A percentile compares a stretch with the other conserved stretches of the same genome.
phyloP scores from a whole-genome alignment of 371 early-diverging fungal species.

The Capniomyces stellatus region DNA sequence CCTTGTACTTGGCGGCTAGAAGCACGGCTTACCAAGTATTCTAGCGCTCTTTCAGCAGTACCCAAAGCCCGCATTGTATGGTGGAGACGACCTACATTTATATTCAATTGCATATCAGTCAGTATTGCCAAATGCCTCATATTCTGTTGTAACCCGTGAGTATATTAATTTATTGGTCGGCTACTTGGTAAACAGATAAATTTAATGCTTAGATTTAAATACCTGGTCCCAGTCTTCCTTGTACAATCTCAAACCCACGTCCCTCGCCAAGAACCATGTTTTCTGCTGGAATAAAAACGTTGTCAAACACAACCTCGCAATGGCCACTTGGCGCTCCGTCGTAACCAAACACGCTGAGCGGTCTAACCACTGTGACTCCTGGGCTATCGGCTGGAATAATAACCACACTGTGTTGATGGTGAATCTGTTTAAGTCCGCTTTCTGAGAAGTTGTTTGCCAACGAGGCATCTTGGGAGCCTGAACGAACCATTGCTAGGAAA shows the following conservation, averaged over 20 bases:
- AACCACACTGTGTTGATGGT: conserved; percentile 76
- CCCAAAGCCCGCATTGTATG: conserved; percentile 84
- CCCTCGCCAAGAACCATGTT: conserved; percentile 87
- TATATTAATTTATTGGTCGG: background rate
- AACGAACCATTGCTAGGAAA: conserved; percentile 47
- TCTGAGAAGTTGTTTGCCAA: conserved; percentile 50
- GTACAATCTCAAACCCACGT: conserved; percentile 90
- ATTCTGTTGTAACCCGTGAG: no score
- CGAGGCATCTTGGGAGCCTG: background rate
- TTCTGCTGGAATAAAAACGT: conserved; percentile 70
- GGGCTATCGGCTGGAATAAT: conserved; percentile 75
- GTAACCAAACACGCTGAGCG: conserved; percentile 78
- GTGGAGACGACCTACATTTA: conserved; percentile 14
- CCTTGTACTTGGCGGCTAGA: conserved; percentile 83
- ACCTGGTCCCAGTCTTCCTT: conserved; percentile 90
- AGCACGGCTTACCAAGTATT: conserved; percentile 62
- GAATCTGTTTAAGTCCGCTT: conserved; percentile 40
- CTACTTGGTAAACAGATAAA: background rate
- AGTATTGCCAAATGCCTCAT: no score
- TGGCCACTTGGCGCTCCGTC: conserved; percentile 94
- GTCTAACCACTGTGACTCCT: conserved; percentile 68
- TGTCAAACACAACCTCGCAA: conserved; percentile 77
- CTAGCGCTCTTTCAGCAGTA: conserved; percentile 78
- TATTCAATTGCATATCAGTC: background rate
- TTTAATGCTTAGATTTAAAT: conserved; percentile 43